phyloP scores from a whole-genome alignment of 208 protist species.

The Trypanosoma mega region DNA sequence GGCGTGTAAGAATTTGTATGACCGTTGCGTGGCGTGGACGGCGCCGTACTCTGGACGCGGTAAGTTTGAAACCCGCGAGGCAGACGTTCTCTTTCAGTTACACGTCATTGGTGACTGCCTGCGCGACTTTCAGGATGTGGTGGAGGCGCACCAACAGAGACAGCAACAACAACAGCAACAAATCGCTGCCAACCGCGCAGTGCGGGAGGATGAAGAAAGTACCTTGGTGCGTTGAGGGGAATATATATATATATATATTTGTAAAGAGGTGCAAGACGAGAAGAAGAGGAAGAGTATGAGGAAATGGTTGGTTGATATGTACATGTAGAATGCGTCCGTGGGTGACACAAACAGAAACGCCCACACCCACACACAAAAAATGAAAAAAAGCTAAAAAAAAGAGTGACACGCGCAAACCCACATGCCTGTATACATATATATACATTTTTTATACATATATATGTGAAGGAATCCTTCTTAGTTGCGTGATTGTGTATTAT shows the following conservation, averaged over 20 bases:
- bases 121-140: constrained; percentile 87
- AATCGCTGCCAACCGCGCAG: constrained; percentile 11
- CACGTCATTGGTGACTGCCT: constrained; percentile 88
- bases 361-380: no score
- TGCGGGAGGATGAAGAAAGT: constrained; percentile 20
- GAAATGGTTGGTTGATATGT: no score
- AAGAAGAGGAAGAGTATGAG: no score
- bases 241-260: no score
- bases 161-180: constrained; percentile 24
- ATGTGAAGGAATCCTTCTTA: no score
- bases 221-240: neutral
- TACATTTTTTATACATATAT: no score
- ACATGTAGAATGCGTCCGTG: neutral
- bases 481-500: no score
- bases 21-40: constrained; percentile 83
- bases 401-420: no score
- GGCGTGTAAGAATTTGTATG: constrained; percentile 89
- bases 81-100: constrained; percentile 84
- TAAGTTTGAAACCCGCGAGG: constrained; percentile 57
- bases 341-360: no score
- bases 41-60: constrained; percentile 71
- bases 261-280: no score
- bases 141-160: constrained; percentile 64
- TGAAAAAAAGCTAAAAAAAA: no score
- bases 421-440: no score